Conservation (phyloP, 306 rosid genomes). For the Prunus dulcis region DNA sequence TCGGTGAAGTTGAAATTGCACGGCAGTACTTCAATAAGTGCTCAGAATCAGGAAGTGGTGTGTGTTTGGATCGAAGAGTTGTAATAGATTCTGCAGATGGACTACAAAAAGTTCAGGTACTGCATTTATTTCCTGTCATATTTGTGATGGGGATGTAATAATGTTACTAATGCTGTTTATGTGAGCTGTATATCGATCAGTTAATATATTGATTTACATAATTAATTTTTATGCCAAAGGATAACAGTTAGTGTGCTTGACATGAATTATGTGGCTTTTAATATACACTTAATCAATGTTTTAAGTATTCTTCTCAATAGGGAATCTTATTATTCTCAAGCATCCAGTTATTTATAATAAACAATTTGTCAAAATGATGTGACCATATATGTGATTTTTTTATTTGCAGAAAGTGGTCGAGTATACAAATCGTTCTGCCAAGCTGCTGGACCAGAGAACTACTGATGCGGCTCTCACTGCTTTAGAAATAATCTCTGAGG, state of each 20-base stretch:
- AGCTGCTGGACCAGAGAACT: conserved; percentile 62
- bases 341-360: background rate
- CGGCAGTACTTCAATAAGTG: conserved; percentile 49
- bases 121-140: conserved; percentile 28
- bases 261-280: background rate
- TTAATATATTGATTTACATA: background rate
- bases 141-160: conserved; percentile 9
- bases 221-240: background rate
- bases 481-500: conserved; percentile 60
- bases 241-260: background rate
- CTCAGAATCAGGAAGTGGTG: conserved; percentile 51
- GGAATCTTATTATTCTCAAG: background rate
- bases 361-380: background rate
- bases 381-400: conserved; percentile 14
- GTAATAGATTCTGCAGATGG: conserved; percentile 86
- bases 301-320: background rate
- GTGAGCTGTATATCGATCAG: background rate
- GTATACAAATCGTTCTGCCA: conserved; percentile 42
- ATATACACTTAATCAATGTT: background rate
- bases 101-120: conserved; percentile 80
- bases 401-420: conserved; percentile 65
- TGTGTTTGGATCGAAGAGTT: conserved; percentile 84
- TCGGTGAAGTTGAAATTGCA: conserved; percentile 76
- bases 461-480: conserved; percentile 66
- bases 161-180: background rate